Evolutionary conservation across 176 grass and related monocot species (phyloP).

Genomic region (Panicum miliaceum): DNA sequence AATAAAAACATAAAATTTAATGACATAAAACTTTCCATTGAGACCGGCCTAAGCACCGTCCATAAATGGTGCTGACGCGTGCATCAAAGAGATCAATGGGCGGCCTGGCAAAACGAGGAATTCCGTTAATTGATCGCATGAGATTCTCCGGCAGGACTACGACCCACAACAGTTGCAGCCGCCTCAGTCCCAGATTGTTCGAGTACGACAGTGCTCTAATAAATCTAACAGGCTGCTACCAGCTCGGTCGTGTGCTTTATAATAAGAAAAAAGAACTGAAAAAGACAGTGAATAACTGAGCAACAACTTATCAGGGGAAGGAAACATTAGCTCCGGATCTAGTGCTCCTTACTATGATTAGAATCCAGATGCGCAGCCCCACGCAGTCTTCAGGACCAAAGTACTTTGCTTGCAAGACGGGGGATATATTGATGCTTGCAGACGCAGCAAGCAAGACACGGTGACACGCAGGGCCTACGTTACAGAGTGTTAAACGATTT

Average conservation of each 20-base stretch:
- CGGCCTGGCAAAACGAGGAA: background rate
- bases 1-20: too few relatives aligned
- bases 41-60: too few relatives aligned
- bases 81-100: background rate
- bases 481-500: background rate
- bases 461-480: background rate
- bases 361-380: background rate
- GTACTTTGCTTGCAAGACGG: slow-evolving; percentile 1
- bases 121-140: background rate
- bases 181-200: too few relatives aligned
- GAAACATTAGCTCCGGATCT: background rate
- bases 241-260: background rate
- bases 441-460: slow-evolving; percentile 1
- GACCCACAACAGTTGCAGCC: background rate
- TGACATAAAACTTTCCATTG: too few relatives aligned
- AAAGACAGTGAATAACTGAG: background rate
- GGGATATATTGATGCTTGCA: slow-evolving; percentile 5
- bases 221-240: background rate
- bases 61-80: background rate
- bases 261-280: background rate
- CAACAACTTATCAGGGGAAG: background rate
- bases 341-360: background rate
- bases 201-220: background rate
- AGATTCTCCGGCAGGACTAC: background rate
- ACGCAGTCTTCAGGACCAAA: background rate